Evolutionary conservation across 179 eudicot species (phyloP), one percentile per base, ranked within the genome.

Genomic region (Sideroxylon spinosum): DNA sequence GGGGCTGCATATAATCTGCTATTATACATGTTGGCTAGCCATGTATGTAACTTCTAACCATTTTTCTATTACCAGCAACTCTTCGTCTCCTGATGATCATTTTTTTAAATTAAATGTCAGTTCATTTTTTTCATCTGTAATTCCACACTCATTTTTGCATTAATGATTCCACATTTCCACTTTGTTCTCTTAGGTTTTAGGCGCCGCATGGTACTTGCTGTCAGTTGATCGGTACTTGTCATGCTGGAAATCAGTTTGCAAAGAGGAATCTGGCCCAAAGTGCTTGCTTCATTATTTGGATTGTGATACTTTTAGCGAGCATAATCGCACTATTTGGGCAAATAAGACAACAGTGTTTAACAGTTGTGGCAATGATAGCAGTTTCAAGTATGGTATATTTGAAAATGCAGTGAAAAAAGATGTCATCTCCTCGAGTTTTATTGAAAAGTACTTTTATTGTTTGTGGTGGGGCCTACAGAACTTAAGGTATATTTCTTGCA

Each of bases 401-500:
- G 83, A 85, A 71, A 88, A 83, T 74, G 99, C 99, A 64, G 89
- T 90, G 57, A 72, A 56, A 10, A 91, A 93, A 76, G 79, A 83
- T 76, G 98, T 91, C 22, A 89, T 95, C 82, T 85, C 92, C 85
- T 84, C 97, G 25, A 87, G 61, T 57, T 95, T 95, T 63, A 25
- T 90, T 26, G 85, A 81, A 59, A 95, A 91, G 85, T 95, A 93
- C 85, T 91, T 93, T 80, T 90, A 89, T 80, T 95, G 98, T 81
- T 82, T 95, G 64, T 95, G 98, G 97, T 95, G 97, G 98, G 98
- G 98, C 52, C 85, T 95, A 67, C 98, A 93, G 79, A 86, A 94
- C 80, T 76, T 94, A 75, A 94, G 98, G 98, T 90, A 86, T 70
- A 48, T 61, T 46, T 78, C 52, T 68, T 69, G 19, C 68, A 32